phyloP scores from a whole-genome alignment of 345 rosid species.

The Erucastrum elatum region DNA sequence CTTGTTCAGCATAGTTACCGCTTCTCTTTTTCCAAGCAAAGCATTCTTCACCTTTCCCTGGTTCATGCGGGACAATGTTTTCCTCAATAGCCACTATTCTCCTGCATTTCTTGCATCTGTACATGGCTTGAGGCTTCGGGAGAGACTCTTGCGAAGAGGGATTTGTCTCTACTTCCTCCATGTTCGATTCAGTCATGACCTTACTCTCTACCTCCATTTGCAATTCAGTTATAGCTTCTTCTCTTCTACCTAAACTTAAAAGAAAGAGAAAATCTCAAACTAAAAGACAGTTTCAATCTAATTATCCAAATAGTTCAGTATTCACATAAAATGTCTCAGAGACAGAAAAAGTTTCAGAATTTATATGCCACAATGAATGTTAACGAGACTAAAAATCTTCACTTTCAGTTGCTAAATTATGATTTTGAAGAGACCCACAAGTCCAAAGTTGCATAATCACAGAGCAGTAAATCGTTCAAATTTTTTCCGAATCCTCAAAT shows the following conservation, averaged over 20 bases:
- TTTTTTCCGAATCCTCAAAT: no score
- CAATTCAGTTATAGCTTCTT: not conserved
- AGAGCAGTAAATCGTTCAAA: not conserved
- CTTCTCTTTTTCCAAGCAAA: slow-evolving; percentile 81
- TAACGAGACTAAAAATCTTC: not conserved
- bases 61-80: slow-evolving; percentile 62
- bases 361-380: not conserved
- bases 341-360: not conserved
- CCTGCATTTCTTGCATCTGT: slow-evolving; percentile 83
- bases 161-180: not conserved
- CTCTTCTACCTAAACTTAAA: not conserved
- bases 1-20: slow-evolving; percentile 43
- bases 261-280: not conserved
- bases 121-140: slow-evolving; percentile 53
- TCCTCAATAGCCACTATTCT: slow-evolving; percentile 78
- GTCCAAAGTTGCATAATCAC: slow-evolving; percentile 10
- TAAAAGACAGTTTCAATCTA: not conserved
- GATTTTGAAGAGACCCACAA: slow-evolving; percentile 10
- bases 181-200: not conserved
- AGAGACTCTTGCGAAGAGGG: slow-evolving; percentile 25
- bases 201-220: not conserved
- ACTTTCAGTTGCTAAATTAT: not conserved
- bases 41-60: slow-evolving; percentile 71
- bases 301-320: not conserved
- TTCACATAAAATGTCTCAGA: not conserved